These are phyloP conservation scores for Amylocarpus encephaloides DNA, from an alignment of 2,329 filamentous ascomycete genomes.

Conservation along the genomic window DNA sequence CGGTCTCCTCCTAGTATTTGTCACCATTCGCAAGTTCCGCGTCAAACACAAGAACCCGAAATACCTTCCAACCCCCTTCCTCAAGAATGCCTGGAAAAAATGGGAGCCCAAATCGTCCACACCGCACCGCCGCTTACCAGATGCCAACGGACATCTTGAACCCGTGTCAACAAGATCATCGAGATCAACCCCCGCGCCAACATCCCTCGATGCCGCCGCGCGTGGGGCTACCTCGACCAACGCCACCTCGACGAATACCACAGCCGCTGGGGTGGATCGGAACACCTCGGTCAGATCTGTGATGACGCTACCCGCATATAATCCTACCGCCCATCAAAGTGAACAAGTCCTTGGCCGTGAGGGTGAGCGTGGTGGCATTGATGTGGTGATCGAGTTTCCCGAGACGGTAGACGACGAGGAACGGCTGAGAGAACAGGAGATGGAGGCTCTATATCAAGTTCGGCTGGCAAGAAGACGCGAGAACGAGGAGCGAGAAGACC, in stretches of 20 bases:
- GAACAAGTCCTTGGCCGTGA: conserved; percentile 83
- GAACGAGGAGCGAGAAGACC: conserved; percentile 68
- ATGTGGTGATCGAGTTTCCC: conserved; percentile 81
- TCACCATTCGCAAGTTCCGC: conserved; percentile 35
- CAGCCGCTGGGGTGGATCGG: conserved; percentile 55
- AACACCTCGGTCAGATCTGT: conserved; percentile 87
- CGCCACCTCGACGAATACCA: background rate
- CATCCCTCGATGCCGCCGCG: conserved; percentile 8
- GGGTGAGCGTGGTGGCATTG: conserved; percentile 86
- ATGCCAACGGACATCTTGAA: conserved; percentile 35
- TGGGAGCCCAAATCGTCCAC: conserved; percentile 36
- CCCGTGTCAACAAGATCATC: conserved; percentile 28
- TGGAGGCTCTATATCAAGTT: conserved; percentile 90
- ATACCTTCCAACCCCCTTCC: conserved; percentile 42
- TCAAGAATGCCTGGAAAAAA: conserved; percentile 46
- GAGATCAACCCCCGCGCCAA: conserved; percentile 9
- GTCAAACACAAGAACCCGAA: conserved; percentile 40
- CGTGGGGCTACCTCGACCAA: background rate
- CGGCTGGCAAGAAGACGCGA: conserved; percentile 70
- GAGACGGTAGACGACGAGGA: conserved; percentile 68
- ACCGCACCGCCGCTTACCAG: conserved; percentile 17
- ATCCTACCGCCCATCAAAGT: conserved; percentile 61
- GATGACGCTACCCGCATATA: conserved; percentile 87
- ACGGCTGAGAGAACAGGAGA: conserved; percentile 80
- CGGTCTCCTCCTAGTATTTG: conserved; percentile 16